Evolutionary conservation across 352 stramenopile genomes (phyloP).

Genomic region (Globisporangium camurandrum): DNA sequence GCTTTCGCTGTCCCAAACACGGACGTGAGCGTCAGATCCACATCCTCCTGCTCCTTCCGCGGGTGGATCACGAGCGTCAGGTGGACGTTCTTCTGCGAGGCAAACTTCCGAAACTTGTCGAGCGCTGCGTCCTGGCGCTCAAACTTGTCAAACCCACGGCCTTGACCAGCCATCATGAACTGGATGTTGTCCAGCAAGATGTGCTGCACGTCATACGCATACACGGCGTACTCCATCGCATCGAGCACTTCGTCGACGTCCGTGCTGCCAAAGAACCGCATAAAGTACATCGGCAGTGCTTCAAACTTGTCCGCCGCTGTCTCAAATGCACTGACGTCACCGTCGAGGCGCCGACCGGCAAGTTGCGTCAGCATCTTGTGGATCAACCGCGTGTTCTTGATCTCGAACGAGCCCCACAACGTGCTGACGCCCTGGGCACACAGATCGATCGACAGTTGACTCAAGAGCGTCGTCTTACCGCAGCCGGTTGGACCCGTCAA

Average conservation of each 20-base stretch:
- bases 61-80: conserved; percentile 98
- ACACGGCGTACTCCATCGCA: conserved; percentile 98
- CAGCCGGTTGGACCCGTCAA: conserved; percentile 96
- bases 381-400: conserved; percentile 97
- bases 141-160: conserved; percentile 84
- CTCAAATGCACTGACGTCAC: conserved; percentile 77
- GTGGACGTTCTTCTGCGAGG: conserved; percentile 96
- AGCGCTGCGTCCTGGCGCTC: conserved; percentile 91
- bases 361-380: conserved; percentile 98
- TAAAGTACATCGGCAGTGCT: conserved; percentile 95
- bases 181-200: conserved; percentile 99
- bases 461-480: conserved; percentile 93
- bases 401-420: conserved; percentile 99
- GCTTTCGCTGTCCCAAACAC: conserved; percentile 98
- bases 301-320: conserved; percentile 87
- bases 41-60: conserved; percentile 95
- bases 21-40: conserved; percentile 89
- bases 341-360: conserved; percentile 54
- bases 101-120: conserved; percentile 96
- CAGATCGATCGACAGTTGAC: conserved; percentile 85
- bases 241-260: conserved; percentile 94
- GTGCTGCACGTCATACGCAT: conserved; percentile 97
- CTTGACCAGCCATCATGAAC: conserved; percentile 96
- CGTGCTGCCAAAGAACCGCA: conserved; percentile 97
- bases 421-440: conserved; percentile 95